Evolutionary conservation across 768 basidiomycete genomes (phyloP).

Genomic region (Crassisporium funariophilum): DNA sequence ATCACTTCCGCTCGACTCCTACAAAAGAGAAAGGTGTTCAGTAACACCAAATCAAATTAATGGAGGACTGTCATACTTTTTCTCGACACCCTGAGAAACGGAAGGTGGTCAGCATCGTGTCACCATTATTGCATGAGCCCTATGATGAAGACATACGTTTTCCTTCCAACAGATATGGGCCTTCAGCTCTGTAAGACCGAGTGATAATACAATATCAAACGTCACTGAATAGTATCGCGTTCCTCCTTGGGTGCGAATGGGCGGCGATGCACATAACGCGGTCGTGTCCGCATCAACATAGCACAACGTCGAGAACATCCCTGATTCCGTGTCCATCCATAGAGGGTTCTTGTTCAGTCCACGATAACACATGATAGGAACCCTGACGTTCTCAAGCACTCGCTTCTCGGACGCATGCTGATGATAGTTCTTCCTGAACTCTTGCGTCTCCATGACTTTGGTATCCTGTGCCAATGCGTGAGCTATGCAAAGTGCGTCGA

Average conservation of each 20-base stretch:
- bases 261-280: constrained; percentile 2
- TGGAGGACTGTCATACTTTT: constrained; percentile 27
- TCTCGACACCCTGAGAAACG: constrained; percentile 40
- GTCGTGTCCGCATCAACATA: constrained; percentile 24
- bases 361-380: constrained; percentile 24
- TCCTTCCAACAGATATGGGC: constrained; percentile 51
- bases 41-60: neutral
- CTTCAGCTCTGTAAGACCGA: constrained; percentile 51
- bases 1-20: constrained; percentile 36
- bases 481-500: no score
- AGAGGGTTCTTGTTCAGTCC: constrained; percentile 15
- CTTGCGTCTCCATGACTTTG: constrained; percentile 40
- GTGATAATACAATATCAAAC: constrained; percentile 42
- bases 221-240: constrained; percentile 25
- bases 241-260: neutral
- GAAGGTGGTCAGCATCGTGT: neutral
- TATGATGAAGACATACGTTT: constrained; percentile 41
- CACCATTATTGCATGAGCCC: constrained; percentile 1
- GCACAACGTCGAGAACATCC: constrained; percentile 15
- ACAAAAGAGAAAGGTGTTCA: neutral
- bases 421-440: constrained; percentile 40
- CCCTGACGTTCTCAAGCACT: constrained; percentile 10
- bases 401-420: constrained; percentile 6
- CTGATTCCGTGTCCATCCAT: constrained; percentile 18
- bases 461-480: constrained; percentile 39